Percentiles rank a stretch among this genome's conserved stretches.
Evolutionary conservation across 768 basidiomycete genomes (phyloP).

Genomic region (Rhodotorula toruloides): DNA sequence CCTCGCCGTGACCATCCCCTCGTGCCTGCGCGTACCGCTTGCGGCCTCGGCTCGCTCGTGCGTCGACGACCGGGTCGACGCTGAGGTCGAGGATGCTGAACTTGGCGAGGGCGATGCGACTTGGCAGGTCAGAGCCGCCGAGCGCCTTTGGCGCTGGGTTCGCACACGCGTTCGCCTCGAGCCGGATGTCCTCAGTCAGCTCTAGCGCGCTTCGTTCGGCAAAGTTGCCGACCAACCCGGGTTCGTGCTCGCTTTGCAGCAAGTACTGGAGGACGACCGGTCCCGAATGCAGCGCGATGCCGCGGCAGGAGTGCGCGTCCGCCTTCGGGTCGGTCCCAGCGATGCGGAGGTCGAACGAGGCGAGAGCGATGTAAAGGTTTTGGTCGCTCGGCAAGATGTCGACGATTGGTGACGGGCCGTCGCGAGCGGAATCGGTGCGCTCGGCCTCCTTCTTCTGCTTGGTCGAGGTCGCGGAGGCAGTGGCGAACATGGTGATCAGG

Average conservation of each 20-base stretch:
- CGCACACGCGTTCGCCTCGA: conserved; percentile 45
- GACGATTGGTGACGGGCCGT: conserved; percentile 39
- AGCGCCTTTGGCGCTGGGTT: not conserved
- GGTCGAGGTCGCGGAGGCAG: conserved; percentile 45
- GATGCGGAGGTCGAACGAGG: conserved; percentile 61
- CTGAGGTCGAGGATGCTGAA: conserved; percentile 7
- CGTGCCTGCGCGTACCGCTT: not conserved
- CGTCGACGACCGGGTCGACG: conserved; percentile 40
- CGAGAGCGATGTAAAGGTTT: conserved; percentile 57
- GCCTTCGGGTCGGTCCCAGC: conserved; percentile 78
- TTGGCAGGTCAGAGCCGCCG: not conserved
- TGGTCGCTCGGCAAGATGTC: conserved; percentile 57
- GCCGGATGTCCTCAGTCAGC: conserved; percentile 43
- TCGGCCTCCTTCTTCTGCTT: not conserved
- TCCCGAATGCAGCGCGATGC: conserved; percentile 58
- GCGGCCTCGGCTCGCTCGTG: conserved; percentile 10
- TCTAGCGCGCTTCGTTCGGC: conserved; percentile 43
- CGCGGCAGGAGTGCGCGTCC: conserved; percentile 61
- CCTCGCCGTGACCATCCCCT: not conserved
- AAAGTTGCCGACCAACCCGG: conserved; percentile 20
- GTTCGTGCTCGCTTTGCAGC: conserved; percentile 45
- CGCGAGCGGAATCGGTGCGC: conserved; percentile 7
- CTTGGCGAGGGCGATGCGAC: conserved; percentile 27
- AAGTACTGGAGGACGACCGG: conserved; percentile 58
- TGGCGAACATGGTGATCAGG: conserved; percentile 48